These are phyloP conservation scores for Crepidotus variabilis DNA, from an alignment of 768 basidiomycete genomes.

Conservation along the genomic window DNA sequence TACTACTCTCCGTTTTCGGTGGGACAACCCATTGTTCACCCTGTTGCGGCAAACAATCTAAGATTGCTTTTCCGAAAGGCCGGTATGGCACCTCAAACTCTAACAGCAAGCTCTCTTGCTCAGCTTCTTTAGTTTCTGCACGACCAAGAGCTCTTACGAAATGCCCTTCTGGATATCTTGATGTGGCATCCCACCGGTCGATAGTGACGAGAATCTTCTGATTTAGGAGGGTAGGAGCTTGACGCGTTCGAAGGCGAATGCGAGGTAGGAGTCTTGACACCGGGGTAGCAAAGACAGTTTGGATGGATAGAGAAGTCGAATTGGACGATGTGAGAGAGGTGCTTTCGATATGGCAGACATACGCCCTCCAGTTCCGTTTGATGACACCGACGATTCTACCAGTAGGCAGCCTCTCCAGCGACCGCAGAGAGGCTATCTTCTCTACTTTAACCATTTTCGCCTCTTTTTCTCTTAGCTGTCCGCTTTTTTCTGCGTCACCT, in stretches of 20 bases:
- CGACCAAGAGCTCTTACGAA: conserved; percentile 90
- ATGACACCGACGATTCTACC: conserved; percentile 89
- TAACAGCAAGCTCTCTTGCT: conserved; percentile 88
- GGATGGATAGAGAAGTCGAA: conserved; percentile 75
- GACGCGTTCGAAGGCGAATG: conserved; percentile 91
- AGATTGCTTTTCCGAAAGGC: conserved; percentile 93
- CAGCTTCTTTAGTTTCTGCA: conserved; percentile 93
- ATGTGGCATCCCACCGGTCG: conserved; percentile 85
- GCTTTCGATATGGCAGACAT: conserved; percentile 91
- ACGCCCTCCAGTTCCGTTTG: conserved; percentile 96
- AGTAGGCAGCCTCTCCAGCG: conserved; percentile 79
- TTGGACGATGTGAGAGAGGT: conserved; percentile 80
- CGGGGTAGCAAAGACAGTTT: conserved; percentile 93
- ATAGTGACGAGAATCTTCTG: conserved; percentile 97
- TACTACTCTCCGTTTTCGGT: conserved; percentile 46
- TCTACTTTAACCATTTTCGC: conserved; percentile 36
- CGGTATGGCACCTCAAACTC: conserved; percentile 96
- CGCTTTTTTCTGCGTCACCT: conserved; percentile 38
- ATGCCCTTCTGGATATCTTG: conserved; percentile 94
- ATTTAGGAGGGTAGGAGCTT: conserved; percentile 81
- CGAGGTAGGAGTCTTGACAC: conserved; percentile 89
- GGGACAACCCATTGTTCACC: conserved; percentile 95
- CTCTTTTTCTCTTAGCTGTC: conserved; percentile 37
- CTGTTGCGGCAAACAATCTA: conserved; percentile 85
- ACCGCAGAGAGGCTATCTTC: conserved; percentile 15